Base-by-base conservation (phyloP, 148 eudicot genomes). In the Tetragonia tetragonoides region DNA sequence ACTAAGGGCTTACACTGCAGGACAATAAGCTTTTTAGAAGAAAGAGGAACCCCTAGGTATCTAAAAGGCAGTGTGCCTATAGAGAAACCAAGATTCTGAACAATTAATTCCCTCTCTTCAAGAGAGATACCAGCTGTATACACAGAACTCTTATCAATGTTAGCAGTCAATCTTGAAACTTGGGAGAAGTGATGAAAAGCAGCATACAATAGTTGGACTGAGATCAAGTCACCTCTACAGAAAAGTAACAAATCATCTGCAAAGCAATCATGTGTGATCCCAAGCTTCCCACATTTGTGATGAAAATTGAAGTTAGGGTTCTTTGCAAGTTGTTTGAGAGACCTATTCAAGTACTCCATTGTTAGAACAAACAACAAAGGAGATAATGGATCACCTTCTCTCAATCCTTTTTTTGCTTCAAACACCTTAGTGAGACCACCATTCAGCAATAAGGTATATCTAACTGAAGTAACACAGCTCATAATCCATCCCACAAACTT, bases 381-480 rank as follows among this genome's bases (percentile, higher is more conserved):
- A 7, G 73, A 69, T 5, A 69, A 2, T 39, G 73, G 73, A 40
- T 69, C 73, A 11, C 73, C 73, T n/a, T 38, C 53, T 69, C 73
- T 69, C 4, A 69, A 15, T 10, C 51, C 46, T 42, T n/a, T 69
- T 20, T 39, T 42, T 5, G 41, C 73, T 8, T 69, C 51, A 40
- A 69, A 69, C n/a, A n/a, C n/a, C n/a, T n/a, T n/a, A n/a, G n/a
- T 28, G 34, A 28, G 34, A 14, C 14, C 6, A 39, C 21, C 46
- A 69, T 18, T 42, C 38, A 28, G 34, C 34, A 28, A 28, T 28
- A 28, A 28, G 34, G 34, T 28, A 28, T 28, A 28, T 28, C 34
- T 28, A 28, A n/a, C n/a, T n/a, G n/a, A n/a, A n/a, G n/a, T 28
- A 28, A 28, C 34, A 28, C 34, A 28, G 2, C 7, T 38, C 41